Base-by-base conservation (phyloP, 192 early-diverging fungal genomes). In the Oehlia diaphana region DNA sequence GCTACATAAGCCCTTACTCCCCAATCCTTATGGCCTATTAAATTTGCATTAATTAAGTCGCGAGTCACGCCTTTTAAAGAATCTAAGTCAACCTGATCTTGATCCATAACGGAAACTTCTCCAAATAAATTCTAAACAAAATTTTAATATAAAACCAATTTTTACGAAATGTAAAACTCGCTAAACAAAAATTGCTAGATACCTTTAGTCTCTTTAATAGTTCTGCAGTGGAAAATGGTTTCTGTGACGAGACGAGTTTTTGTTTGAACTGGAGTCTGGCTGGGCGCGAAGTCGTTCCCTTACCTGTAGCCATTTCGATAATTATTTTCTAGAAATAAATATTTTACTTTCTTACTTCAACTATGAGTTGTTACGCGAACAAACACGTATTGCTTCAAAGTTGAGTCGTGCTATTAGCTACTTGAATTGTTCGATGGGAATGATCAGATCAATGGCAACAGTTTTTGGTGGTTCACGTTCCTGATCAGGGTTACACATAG, bases 21-120 rank as follows among this genome's bases (percentile, higher is more conserved):
- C 62, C 91, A 88, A 82, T 98, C 95, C 67, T 92, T 94, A 85
- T 98, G 94, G 44, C 82, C 77, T 13, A 94, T 70, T 53, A 99
- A 83, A 21, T 91, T 83, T n/a, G 88, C 79, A 8, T 89, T 85
- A 8, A 94, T 76, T 3, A 98, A 89, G 44, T 94, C 90, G 79
- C 88, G 88, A 4, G 91, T 86, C 2, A 94, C 89, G 1, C 82
- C 67, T n/a, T 82, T 80, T 3, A 97, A 87, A 21, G 94, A 93
- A n/a, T 84, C 74, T 23, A 87, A 87, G 69, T 95, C 92, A 9
- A 93, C 90, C 4, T 84, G 81, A 71, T 94, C 94, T 83, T 97
- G 96, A 63, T 95, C 92, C 72, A 96, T 81, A 1, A 79, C 72
- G 69, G 85, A 84, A 16, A 97, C 87, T 70, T 96, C 91, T 66